phyloP scores from a whole-genome alignment of 257 asterid genomes.

The Solanum bulbocastanum region DNA sequence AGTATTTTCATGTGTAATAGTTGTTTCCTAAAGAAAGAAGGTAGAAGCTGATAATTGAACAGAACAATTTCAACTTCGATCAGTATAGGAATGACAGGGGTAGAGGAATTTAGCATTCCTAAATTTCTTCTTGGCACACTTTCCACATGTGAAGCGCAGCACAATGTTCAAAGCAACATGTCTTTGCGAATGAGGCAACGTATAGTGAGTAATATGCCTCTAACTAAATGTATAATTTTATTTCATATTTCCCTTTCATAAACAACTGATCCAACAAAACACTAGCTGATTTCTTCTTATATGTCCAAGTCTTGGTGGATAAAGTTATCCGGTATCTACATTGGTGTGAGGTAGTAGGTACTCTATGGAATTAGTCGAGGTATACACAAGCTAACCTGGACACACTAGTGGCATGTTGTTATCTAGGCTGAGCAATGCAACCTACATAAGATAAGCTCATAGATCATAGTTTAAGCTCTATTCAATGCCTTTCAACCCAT shows the following conservation, averaged over 20 bases:
- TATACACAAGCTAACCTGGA: not conserved
- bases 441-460: not conserved
- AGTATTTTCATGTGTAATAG: not conserved
- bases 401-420: not conserved
- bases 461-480: not conserved
- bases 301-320: not conserved
- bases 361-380: not conserved
- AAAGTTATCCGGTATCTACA: not conserved
- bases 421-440: not conserved
- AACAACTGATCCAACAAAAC: not conserved
- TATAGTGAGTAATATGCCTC: not conserved
- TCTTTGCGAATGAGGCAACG: not conserved
- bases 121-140: not conserved
- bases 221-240: not conserved
- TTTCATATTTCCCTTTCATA: not conserved
- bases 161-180: not conserved
- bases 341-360: not conserved
- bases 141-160: not conserved
- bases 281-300: not conserved
- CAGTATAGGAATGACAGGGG: not conserved
- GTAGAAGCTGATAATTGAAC: not conserved
- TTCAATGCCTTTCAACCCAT: not conserved
- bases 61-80: not conserved
- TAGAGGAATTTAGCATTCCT: not conserved
- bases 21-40: not conserved